phyloP scores from a whole-genome alignment of 1,139 yeast genomes.

The Yamadazyma atmosphaerica region DNA sequence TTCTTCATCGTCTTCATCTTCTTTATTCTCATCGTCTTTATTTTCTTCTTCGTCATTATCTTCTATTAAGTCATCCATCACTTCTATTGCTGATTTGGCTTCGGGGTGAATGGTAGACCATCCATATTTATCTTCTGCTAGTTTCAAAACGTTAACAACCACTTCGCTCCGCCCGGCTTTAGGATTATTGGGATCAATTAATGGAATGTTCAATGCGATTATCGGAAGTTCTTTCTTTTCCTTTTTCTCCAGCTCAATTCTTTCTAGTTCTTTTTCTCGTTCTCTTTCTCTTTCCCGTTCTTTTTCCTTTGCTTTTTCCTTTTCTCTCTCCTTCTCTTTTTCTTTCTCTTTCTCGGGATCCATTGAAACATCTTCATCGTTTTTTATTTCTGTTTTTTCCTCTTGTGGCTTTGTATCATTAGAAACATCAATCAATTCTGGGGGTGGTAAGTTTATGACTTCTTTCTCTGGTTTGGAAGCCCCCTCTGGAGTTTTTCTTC shows the following conservation, averaged over 20 bases:
- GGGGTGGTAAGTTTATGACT: constrained; percentile 15
- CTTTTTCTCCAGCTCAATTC: constrained; percentile 20
- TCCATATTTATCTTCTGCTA: constrained; percentile 87
- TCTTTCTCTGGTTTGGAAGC: constrained; percentile 10
- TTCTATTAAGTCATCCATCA: constrained; percentile 62
- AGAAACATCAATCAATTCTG: constrained; percentile 14
- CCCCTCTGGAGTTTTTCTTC: constrained; percentile 17
- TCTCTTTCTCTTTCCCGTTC: constrained; percentile 10
- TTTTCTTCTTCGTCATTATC: constrained; percentile 38
- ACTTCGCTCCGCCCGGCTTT: constrained; percentile 70
- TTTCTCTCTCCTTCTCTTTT: constrained; percentile 3
- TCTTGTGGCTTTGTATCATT: constrained; percentile 2
- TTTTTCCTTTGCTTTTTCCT: constrained; percentile 8
- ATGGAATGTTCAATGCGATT: constrained; percentile 61
- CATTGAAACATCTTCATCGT: background rate
- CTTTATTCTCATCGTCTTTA: constrained; percentile 25
- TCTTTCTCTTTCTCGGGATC: constrained; percentile 8
- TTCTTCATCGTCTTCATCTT: constrained; percentile 33
- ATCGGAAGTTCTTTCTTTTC: constrained; percentile 38
- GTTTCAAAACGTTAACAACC: constrained; percentile 71
- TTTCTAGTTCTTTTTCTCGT: constrained; percentile 14
- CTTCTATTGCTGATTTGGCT: constrained; percentile 58
- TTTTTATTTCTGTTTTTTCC: background rate
- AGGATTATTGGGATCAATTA: constrained; percentile 49
- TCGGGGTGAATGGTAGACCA: constrained; percentile 73